Percentiles rank a stretch among this genome's conserved stretches.
Evolutionary conservation across 352 stramenopile genomes (phyloP).

Genomic region (Pythium rhizo-oryzae): DNA sequence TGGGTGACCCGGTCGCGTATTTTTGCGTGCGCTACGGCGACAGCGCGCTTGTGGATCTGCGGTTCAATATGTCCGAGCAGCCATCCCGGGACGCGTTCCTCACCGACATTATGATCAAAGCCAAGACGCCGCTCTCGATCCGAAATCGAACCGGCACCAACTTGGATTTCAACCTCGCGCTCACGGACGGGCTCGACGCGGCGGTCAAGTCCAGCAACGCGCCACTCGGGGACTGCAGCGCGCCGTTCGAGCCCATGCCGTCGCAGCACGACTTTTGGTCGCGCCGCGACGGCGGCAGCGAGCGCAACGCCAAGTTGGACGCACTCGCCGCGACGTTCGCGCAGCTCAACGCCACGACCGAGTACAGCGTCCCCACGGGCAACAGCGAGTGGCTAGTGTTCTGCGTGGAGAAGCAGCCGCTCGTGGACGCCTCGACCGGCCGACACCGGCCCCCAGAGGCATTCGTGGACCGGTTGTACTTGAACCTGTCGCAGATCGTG

Average conservation of each 20-base stretch:
- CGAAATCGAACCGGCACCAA: background rate
- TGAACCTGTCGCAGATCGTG: conserved; percentile 13
- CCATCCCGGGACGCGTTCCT: background rate
- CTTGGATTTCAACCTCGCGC: background rate
- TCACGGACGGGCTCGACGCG: background rate
- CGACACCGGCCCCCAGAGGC: background rate
- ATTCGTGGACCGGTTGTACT: conserved; percentile 10
- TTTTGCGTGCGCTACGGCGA: conserved; percentile 16
- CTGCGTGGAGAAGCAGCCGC: conserved; percentile 6
- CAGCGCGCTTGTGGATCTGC: conserved; percentile 4
- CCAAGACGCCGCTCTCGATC: background rate
- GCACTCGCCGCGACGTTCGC: conserved; percentile 2
- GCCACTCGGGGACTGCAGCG: background rate
- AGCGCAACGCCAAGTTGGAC: conserved; percentile 7
- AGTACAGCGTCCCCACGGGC: conserved; percentile 6
- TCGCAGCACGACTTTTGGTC: background rate
- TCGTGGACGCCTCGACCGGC: background rate
- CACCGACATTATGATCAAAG: conserved; percentile 10
- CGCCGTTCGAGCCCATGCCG: background rate
- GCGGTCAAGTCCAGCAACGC: too few species aligned
- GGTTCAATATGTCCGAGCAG: background rate
- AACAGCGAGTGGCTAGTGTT: conserved; percentile 8
- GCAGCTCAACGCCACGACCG: conserved; percentile 1
- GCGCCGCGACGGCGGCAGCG: background rate
- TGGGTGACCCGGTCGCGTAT: background rate